Base-by-base conservation (phyloP, 129 eudicot genomes). In the Ambrosia artemisiifolia region DNA sequence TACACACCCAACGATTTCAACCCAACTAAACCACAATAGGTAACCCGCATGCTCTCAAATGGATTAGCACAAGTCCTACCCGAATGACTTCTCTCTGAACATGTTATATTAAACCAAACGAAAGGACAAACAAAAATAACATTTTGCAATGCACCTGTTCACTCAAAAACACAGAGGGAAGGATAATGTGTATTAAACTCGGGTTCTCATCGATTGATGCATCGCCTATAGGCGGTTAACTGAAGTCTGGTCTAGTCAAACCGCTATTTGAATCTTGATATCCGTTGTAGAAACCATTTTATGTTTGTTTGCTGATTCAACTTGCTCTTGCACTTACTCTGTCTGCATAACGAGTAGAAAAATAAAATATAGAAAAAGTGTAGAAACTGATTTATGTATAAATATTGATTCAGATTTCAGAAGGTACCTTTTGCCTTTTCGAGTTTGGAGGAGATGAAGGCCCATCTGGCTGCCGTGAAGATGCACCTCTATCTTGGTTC, bases 351-450 rank as follows among this genome's bases (percentile, higher is more conserved):
- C 11, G 51, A 63, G 78, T 38, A 50, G 12, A 74, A 64, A 10
- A 6, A n/a, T n/a, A 19, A 6, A 13, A 47, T 38, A 63, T 63
- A 49, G 55, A 30, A 63, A 4, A 56, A 24, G 7, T 30, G 76
- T 11, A 10, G 34, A 49, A n/a, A 14, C 19, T 8, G 55, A n/a
- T 48, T n/a, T 6, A 14, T n/a, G 19, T 49, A 13, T 49, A 49
- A 49, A 49, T 49, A 3, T 14, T 48, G 54, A 48, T 48, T 13
- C 55, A 49, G 55, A 6, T 12, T 49, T 13, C 20, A 4, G 19
- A 6, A 33, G 49, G 42, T 73, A 87, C 95, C 90, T 80, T 89
- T 64, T 65, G 92, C 28, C 96, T 83, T 70, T 89, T 89, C 51
- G 96, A 44, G 57, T 73, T 46, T 18, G 86, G 74, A 53, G 83